These are phyloP conservation scores for Paecilomyces formosus DNA, from an alignment of 2,329 filamentous ascomycete species.

Conservation along the genomic window DNA sequence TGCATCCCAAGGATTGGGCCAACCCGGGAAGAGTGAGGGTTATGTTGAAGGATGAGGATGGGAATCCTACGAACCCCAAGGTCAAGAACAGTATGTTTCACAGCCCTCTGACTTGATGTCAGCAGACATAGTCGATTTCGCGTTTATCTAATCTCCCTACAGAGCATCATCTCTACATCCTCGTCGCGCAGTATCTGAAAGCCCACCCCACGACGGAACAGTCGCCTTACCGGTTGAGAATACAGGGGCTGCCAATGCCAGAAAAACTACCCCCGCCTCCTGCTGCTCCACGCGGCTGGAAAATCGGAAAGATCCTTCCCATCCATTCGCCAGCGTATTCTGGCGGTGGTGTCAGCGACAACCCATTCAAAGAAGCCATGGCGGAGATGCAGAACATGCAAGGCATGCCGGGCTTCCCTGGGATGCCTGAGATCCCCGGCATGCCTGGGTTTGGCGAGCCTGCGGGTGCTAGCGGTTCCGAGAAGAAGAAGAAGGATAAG, in stretches of 20 bases:
- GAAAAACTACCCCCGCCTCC: slow-evolving; percentile 64
- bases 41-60: slow-evolving; percentile 53
- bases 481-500: slow-evolving; percentile 44
- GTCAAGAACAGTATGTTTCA: slow-evolving; percentile 57
- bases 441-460: slow-evolving; percentile 44
- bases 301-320: slow-evolving; percentile 75
- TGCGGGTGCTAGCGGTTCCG: slow-evolving; percentile 17
- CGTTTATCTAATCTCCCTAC: background rate
- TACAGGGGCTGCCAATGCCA: slow-evolving; percentile 64
- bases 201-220: slow-evolving; percentile 69
- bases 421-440: slow-evolving; percentile 40
- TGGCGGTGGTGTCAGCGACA: slow-evolving; percentile 88
- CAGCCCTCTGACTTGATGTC: background rate
- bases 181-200: slow-evolving; percentile 69
- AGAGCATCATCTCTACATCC: slow-evolving; percentile 79
- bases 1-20: slow-evolving; percentile 93
- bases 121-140: background rate
- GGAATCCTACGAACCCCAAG: slow-evolving; percentile 40
- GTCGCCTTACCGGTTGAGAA: slow-evolving; percentile 61
- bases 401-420: slow-evolving; percentile 35
- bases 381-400: slow-evolving; percentile 65
- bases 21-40: slow-evolving; percentile 89
- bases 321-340: slow-evolving; percentile 84
- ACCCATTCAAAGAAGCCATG: slow-evolving; percentile 96
- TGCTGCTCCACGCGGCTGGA: slow-evolving; percentile 81